These are phyloP conservation scores for Beauveria varroae DNA, from an alignment of 2,329 filamentous ascomycete species.

Conservation along the genomic window DNA sequence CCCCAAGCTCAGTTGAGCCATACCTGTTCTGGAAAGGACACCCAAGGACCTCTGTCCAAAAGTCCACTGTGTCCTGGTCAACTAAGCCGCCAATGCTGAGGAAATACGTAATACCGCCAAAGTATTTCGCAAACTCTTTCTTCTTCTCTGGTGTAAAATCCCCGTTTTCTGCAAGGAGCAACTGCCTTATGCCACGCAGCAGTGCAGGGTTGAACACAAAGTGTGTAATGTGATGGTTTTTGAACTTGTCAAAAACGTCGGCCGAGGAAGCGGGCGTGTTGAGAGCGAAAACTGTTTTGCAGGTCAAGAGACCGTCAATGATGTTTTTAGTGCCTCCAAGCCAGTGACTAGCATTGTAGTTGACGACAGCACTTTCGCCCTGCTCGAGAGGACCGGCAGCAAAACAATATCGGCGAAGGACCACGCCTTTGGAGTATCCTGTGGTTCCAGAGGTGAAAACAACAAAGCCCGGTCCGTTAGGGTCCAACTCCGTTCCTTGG, in stretches of 20 bases:
- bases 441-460: constrained; percentile 63
- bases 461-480: constrained; percentile 14
- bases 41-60: constrained; percentile 14
- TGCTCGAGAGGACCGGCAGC: neutral
- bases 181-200: constrained; percentile 14
- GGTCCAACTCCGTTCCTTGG: constrained; percentile 9
- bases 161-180: neutral
- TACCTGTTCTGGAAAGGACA: constrained; percentile 13
- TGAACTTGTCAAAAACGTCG: constrained; percentile 13
- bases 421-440: constrained; percentile 67
- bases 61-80: constrained; percentile 6
- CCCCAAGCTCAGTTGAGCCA: constrained; percentile 10
- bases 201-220: constrained; percentile 12
- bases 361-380: constrained; percentile 10
- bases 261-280: constrained; percentile 8
- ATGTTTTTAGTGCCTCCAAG: constrained; percentile 13
- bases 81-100: constrained; percentile 1
- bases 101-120: neutral
- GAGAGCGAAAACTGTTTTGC: constrained; percentile 14
- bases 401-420: constrained; percentile 36
- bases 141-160: constrained; percentile 6
- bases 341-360: constrained; percentile 17
- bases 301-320: constrained; percentile 12
- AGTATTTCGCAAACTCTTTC: neutral
- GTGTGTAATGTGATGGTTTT: constrained; percentile 10